phyloP scores from a whole-genome alignment of 2,329 filamentous ascomycete species.

The Aspergillus neotritici region DNA sequence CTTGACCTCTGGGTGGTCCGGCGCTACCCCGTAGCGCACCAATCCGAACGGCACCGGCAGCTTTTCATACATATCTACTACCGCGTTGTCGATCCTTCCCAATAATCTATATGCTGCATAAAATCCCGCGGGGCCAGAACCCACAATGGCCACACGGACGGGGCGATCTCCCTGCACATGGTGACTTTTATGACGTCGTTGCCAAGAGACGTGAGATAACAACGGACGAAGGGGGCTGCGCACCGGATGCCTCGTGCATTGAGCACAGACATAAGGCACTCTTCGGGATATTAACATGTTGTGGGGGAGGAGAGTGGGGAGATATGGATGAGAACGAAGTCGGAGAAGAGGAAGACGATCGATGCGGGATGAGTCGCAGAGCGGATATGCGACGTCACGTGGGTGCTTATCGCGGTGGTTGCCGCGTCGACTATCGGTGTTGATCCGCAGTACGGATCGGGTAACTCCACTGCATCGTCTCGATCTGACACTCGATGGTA shows the following conservation, averaged over 20 bases:
- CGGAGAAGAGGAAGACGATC: neutral
- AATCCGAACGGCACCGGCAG: constrained; percentile 89
- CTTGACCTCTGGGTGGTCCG: constrained; percentile 97
- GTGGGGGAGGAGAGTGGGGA: neutral
- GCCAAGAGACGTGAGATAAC: constrained; percentile 7
- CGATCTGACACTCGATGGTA: constrained; percentile 1
- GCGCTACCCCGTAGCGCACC: constrained; percentile 91
- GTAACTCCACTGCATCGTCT: too few relatives aligned
- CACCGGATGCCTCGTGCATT: constrained; percentile 22
- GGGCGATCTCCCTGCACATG: constrained; percentile 41
- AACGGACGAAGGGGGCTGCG: constrained; percentile 1
- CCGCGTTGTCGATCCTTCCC: constrained; percentile 63
- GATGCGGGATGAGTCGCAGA: constrained; percentile 1
- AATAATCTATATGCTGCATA: constrained; percentile 86
- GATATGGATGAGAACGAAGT: constrained; percentile 1
- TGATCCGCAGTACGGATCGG: constrained; percentile 1
- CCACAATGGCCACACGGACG: constrained; percentile 79
- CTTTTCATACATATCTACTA: constrained; percentile 93
- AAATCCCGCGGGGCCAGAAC: constrained; percentile 92
- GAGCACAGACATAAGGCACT: constrained; percentile 23
- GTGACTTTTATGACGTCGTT: constrained; percentile 28
- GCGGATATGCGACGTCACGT: constrained; percentile 12
- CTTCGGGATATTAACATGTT: constrained; percentile 23
- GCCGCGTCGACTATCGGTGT: constrained; percentile 17
- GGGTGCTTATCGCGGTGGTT: constrained; percentile 11